Percentiles rank a stretch among this genome's conserved stretches.
Evolutionary conservation across 257 asterid genomes (phyloP).

Genomic region (Fraxinus cuspidata): DNA sequence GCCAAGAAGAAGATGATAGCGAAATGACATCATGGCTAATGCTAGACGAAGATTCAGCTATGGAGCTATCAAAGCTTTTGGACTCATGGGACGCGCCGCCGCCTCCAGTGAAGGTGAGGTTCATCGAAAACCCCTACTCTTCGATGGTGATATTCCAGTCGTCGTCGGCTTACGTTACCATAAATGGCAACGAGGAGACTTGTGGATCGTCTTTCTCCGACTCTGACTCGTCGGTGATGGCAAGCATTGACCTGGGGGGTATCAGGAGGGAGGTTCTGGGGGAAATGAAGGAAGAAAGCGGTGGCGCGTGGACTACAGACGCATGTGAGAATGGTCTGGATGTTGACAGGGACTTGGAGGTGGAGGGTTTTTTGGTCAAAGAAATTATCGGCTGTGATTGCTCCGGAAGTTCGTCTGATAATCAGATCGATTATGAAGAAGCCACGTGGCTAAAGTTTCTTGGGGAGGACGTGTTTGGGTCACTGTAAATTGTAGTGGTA

Average conservation of each 20-base stretch:
- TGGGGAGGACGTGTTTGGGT: constrained; percentile 36
- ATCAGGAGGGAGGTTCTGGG: constrained; percentile 16
- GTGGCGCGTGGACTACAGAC: constrained; percentile 34
- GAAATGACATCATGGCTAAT: constrained; percentile 42
- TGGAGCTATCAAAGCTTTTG: constrained; percentile 52
- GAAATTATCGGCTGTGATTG: constrained; percentile 29
- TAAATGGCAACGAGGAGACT: constrained; percentile 69
- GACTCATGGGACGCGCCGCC: constrained; percentile 36
- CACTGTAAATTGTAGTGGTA: not conserved
- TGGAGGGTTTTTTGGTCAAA: constrained; percentile 24
- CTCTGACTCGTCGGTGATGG: constrained; percentile 67
- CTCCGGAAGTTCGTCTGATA: constrained; percentile 19
- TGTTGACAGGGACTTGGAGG: constrained; percentile 28
- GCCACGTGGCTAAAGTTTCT: constrained; percentile 45
- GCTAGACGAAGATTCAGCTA: constrained; percentile 50
- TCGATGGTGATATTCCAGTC: constrained; percentile 49
- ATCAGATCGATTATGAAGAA: constrained; percentile 22
- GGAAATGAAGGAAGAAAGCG: not conserved
- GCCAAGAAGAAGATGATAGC: constrained; percentile 10
- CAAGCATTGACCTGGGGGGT: constrained; percentile 59
- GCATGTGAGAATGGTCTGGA: constrained; percentile 12
- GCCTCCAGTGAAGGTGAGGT: constrained; percentile 53
- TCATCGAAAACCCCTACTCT: constrained; percentile 57
- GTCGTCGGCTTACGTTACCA: constrained; percentile 63
- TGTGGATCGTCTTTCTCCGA: constrained; percentile 83